phyloP scores from a whole-genome alignment of 2,329 filamentous ascomycete species.

The Elsinoe batatas region DNA sequence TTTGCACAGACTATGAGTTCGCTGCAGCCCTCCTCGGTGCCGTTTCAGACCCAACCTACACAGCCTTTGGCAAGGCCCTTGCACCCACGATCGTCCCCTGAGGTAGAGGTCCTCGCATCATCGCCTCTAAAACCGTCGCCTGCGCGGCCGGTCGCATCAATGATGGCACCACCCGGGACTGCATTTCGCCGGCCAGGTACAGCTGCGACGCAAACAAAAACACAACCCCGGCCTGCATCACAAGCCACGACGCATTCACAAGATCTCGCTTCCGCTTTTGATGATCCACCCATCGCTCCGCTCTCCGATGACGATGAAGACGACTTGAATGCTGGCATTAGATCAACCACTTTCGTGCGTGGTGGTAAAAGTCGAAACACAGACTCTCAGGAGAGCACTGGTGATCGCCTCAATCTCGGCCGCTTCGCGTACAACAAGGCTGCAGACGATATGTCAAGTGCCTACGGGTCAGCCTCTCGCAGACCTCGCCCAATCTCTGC shows the following conservation, averaged over 20 bases:
- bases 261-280: slow-evolving; percentile 18
- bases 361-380: not conserved
- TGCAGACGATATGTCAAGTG: slow-evolving; percentile 34
- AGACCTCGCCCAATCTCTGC: not conserved
- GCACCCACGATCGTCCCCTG: slow-evolving; percentile 25
- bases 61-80: slow-evolving; percentile 39
- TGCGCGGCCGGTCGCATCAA: slow-evolving; percentile 41
- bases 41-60: slow-evolving; percentile 47
- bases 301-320: slow-evolving; percentile 29
- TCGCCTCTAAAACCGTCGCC: slow-evolving; percentile 47
- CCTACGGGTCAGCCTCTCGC: slow-evolving; percentile 27
- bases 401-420: slow-evolving; percentile 1
- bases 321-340: slow-evolving; percentile 37
- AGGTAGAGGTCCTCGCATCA: slow-evolving; percentile 77
- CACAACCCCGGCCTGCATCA: slow-evolving; percentile 35
- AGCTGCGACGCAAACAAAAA: slow-evolving; percentile 13
- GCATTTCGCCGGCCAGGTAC: slow-evolving; percentile 44
- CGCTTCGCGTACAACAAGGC: slow-evolving; percentile 20
- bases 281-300: slow-evolving; percentile 39
- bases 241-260: slow-evolving; percentile 14
- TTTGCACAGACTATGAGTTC: slow-evolving; percentile 15
- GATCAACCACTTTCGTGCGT: slow-evolving; percentile 45
- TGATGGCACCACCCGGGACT: slow-evolving; percentile 70
- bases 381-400: not conserved
- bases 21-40: slow-evolving; percentile 10